Evolutionary conservation across 768 basidiomycete species (phyloP), one percentile per base, ranked within the genome.

Genomic region (Pleurotus citrinopileatus): DNA sequence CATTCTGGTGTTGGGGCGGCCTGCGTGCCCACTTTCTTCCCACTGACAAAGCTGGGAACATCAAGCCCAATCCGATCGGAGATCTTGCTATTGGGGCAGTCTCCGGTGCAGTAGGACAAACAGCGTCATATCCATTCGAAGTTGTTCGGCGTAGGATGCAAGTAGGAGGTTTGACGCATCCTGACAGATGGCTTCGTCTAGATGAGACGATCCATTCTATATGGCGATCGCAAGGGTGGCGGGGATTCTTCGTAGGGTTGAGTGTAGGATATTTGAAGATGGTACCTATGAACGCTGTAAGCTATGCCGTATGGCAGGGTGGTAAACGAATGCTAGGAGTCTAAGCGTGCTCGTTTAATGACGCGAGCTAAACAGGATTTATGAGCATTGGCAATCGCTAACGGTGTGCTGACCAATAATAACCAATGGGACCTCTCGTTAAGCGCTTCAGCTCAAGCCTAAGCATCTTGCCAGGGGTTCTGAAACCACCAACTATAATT

Each of bases 281-380:
- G 37, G 82, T 97, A 55, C 96, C 96, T 10, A 96, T 98, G 94
- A 96, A 87, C 20, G 92, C 94, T 55, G 87, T 96, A 53, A 91
- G 89, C 67, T 96, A 87, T 62, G 78, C 91, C 8, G 88, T 87
- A n/a, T 97, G 94, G 94, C 89, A 94, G 67, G 74, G 82, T 56
- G 78, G 82, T 63, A 90, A 90, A 71, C 71, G 83, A 42, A 45
- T 86, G 20, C 68, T 78, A 42, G 63, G 71, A 63, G 74, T 75
- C 53, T 76, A 68, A 68, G 22, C 12, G 17, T 9, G 10, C 22
- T 4, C 26, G n/a, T n/a, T n/a, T n/a, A n/a, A n/a, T n/a, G n/a
- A n/a, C n/a, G n/a, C n/a, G n/a, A n/a, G n/a, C n/a, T n/a, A n/a
- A n/a, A n/a, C n/a, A n/a, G n/a, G n/a, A n/a, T n/a, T n/a, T n/a